Conservation (phyloP, 2,329 filamentous ascomycete genomes). For the Reticulascus tulasneorum region DNA sequence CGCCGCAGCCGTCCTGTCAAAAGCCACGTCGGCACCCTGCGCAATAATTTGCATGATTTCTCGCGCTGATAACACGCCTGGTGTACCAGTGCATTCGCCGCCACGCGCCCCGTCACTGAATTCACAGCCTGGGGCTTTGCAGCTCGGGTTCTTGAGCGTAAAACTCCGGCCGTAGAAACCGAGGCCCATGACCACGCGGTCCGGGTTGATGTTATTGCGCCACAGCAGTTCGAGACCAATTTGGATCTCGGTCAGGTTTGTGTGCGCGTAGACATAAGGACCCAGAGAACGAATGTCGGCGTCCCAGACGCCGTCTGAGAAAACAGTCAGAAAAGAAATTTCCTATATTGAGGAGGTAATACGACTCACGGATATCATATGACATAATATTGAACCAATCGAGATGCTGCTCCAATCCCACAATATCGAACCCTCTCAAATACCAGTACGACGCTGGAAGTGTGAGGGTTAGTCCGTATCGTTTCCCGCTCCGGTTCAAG, state of each 20-base stretch:
- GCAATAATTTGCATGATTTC: slow-evolving; percentile 27
- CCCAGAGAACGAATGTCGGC: slow-evolving; percentile 21
- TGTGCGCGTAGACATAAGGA: slow-evolving; percentile 31
- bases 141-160: slow-evolving; percentile 19
- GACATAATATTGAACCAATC: slow-evolving; percentile 21
- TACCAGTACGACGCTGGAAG: slow-evolving; percentile 14
- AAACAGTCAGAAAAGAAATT: too few relatives aligned
- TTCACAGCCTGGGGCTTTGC: slow-evolving; percentile 24
- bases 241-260: slow-evolving; percentile 45
- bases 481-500: neutral
- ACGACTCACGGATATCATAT: slow-evolving; percentile 5
- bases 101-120: slow-evolving; percentile 20
- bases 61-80: slow-evolving; percentile 24
- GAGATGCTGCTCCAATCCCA: slow-evolving; percentile 14
- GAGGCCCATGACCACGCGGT: slow-evolving; percentile 38
- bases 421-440: slow-evolving; percentile 4
- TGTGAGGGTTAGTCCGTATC: slow-evolving; percentile 3
- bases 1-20: slow-evolving; percentile 24
- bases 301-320: slow-evolving; percentile 35
- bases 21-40: slow-evolving; percentile 12
- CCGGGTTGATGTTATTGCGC: slow-evolving; percentile 37
- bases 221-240: slow-evolving; percentile 40
- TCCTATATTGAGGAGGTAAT: neutral
- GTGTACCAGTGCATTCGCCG: slow-evolving; percentile 23
- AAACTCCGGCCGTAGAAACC: slow-evolving; percentile 41